Conservation (phyloP, 768 basidiomycete genomes). For the Lyophyllum atratum region DNA sequence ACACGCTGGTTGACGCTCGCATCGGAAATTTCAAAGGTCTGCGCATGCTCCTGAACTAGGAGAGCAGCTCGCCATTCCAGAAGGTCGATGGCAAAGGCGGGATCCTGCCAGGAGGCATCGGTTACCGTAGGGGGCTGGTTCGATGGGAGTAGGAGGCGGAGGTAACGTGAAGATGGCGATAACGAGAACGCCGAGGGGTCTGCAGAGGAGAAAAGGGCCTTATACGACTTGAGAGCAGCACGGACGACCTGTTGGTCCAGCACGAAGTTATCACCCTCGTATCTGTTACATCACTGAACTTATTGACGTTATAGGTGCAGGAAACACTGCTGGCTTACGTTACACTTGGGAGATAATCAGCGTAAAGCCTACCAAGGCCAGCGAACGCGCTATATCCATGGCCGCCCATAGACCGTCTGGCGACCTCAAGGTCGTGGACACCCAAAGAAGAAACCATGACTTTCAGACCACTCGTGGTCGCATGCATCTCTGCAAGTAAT, state of each 20-base stretch:
- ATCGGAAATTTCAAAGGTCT: slow-evolving; percentile 42
- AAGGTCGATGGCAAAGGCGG: slow-evolving; percentile 42
- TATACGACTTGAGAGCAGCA: slow-evolving; percentile 64
- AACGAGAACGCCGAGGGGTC: slow-evolving; percentile 31
- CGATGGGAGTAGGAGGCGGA: slow-evolving; percentile 48
- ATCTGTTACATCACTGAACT: slow-evolving; percentile 34
- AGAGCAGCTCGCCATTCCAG: slow-evolving; percentile 70
- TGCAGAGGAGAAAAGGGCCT: slow-evolving; percentile 29
- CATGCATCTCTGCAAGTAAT: slow-evolving; percentile 72
- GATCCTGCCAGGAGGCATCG: slow-evolving; percentile 37
- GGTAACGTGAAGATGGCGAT: slow-evolving; percentile 53
- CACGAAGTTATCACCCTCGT: slow-evolving; percentile 81
- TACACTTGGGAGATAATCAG: slow-evolving; percentile 62
- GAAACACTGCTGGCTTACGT: slow-evolving; percentile 45
- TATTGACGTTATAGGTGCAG: not conserved
- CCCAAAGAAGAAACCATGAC: slow-evolving; percentile 53
- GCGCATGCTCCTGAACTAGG: slow-evolving; percentile 48
- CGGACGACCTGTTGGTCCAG: slow-evolving; percentile 76
- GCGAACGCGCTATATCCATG: slow-evolving; percentile 75
- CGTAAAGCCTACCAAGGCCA: slow-evolving; percentile 66
- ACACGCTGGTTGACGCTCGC: slow-evolving; percentile 59
- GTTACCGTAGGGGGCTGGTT: slow-evolving; percentile 20
- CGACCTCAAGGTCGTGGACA: slow-evolving; percentile 61
- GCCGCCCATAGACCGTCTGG: slow-evolving; percentile 73
- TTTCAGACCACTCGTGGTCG: slow-evolving; percentile 70